A percentile compares a stretch with the other conserved stretches of the same genome.
These are phyloP conservation scores for Botryococcus braunii DNA, from an alignment of 163 green algal genomes.

Conservation along the genomic window DNA sequence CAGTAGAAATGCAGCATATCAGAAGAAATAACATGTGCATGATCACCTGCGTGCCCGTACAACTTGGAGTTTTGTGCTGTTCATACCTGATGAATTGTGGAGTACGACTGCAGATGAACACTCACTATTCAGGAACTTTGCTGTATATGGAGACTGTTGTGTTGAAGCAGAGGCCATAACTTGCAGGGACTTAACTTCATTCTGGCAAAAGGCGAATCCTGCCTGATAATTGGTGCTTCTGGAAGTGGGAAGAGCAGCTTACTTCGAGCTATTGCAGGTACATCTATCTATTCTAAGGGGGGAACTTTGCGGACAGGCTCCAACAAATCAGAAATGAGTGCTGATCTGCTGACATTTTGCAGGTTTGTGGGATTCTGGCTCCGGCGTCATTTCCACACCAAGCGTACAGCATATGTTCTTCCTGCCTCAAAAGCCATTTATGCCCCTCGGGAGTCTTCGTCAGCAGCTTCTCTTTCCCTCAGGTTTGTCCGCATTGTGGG, in stretches of 20 bases:
- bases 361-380: conserved; percentile 65
- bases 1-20: too few relatives aligned
- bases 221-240: conserved; percentile 71
- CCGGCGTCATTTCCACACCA: conserved; percentile 43
- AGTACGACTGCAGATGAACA: too few relatives aligned
- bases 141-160: too few relatives aligned
- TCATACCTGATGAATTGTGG: too few relatives aligned
- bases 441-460: conserved; percentile 69
- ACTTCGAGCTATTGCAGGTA: conserved; percentile 56
- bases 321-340: neutral
- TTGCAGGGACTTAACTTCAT: conserved; percentile 25
- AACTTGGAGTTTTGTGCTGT: too few relatives aligned
- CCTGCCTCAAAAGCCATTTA: conserved; percentile 83
- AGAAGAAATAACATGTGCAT: too few relatives aligned
- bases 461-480: conserved; percentile 57
- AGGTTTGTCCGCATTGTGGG: conserved; percentile 6
- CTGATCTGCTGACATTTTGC: neutral
- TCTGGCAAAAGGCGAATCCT: conserved; percentile 28
- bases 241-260: conserved; percentile 79
- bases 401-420: conserved; percentile 53
- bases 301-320: neutral
- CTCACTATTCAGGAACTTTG: too few relatives aligned
- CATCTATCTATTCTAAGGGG: neutral
- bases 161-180: neutral
- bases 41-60: too few relatives aligned